Evolutionary conservation across 176 grass and related monocot genomes (phyloP).

Genomic region (Raddia distichophylla): DNA sequence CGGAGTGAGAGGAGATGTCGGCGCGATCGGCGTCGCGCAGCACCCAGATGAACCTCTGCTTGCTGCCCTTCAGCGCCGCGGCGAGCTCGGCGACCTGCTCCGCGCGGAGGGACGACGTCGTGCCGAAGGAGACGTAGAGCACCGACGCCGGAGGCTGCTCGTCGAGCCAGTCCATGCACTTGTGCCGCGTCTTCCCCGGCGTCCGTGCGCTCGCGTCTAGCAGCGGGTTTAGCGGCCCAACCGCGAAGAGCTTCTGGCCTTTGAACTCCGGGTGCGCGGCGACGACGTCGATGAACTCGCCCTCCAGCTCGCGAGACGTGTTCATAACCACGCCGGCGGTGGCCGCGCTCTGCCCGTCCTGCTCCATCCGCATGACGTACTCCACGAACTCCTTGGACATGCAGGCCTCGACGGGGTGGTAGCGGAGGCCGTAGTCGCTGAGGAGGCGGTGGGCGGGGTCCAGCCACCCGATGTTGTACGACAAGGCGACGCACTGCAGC

Average conservation of each 20-base stretch:
- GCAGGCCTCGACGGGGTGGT: constrained; percentile 3
- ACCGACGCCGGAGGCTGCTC: constrained; percentile 43
- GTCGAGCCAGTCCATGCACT: constrained; percentile 56
- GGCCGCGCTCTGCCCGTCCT: neutral
- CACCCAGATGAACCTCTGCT: constrained; percentile 65
- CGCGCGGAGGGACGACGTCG: constrained; percentile 30
- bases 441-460: constrained; percentile 27
- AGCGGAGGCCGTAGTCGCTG: neutral
- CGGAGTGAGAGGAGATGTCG: neutral
- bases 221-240: constrained; percentile 50
- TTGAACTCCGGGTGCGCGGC: constrained; percentile 13
- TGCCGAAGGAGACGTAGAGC: constrained; percentile 62
- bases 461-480: constrained; percentile 38
- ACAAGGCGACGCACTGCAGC: constrained; percentile 39
- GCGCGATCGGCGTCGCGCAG: constrained; percentile 54
- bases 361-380: neutral
- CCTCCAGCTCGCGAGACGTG: constrained; percentile 26
- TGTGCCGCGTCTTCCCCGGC: neutral
- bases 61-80: constrained; percentile 38
- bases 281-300: constrained; percentile 44
- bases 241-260: constrained; percentile 44
- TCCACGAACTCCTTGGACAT: constrained; percentile 24
- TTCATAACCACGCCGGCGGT: constrained; percentile 16
- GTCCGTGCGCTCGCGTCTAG: neutral
- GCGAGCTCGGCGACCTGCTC: constrained; percentile 50